A percentile compares a stretch with the other conserved stretches of the same genome.
phyloP scores from a whole-genome alignment of 148 eudicot species.

The Camellia granthamiana region DNA sequence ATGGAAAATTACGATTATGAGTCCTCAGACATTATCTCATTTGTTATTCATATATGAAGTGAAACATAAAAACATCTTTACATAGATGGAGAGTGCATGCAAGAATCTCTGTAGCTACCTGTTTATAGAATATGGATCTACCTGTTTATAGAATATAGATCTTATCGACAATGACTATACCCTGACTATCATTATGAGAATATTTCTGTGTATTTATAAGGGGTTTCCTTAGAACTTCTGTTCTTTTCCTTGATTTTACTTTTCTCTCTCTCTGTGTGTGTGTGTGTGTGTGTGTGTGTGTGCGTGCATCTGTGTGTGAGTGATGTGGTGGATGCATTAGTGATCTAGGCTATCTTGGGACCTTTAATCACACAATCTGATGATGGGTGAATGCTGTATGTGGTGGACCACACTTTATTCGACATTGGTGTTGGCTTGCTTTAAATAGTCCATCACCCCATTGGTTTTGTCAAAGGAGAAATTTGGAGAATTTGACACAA shows the following conservation, averaged over 20 bases:
- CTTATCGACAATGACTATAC: neutral
- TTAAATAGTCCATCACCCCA: too few species aligned
- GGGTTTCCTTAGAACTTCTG: neutral
- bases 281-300: neutral
- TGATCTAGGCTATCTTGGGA: neutral
- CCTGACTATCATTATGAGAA: neutral
- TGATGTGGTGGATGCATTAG: constrained; percentile 3
- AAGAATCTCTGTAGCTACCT: neutral
- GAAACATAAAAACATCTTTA: neutral
- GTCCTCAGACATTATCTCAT: neutral
- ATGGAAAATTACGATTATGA: neutral
- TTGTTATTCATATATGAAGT: neutral
- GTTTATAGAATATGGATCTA: too few species aligned
- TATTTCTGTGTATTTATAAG: neutral
- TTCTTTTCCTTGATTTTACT: neutral
- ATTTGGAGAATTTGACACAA: too few species aligned
- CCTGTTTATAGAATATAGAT: neutral
- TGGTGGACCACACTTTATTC: neutral
- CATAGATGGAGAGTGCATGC: neutral
- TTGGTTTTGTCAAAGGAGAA: too few species aligned
- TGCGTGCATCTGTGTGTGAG: neutral
- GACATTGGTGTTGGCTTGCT: too few species aligned
- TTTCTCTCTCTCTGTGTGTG: neutral
- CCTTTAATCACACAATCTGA: neutral
- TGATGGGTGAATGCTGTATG: neutral